Evolutionary conservation across 2,329 filamentous ascomycete species (phyloP).

Genomic region (Phaeosphaeriaceae sp.): DNA sequence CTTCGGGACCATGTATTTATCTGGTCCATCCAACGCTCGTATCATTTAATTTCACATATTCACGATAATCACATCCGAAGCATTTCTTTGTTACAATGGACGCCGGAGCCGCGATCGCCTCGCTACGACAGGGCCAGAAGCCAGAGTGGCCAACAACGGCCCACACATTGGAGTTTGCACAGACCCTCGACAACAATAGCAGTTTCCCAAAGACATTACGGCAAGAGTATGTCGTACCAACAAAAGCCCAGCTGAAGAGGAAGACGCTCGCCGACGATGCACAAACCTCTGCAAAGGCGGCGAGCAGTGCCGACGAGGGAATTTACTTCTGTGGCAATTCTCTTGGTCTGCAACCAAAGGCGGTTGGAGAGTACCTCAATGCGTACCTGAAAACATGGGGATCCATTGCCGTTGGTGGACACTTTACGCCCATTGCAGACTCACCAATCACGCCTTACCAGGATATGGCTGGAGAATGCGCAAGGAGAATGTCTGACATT

Average conservation of each 20-base stretch:
- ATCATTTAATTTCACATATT: not conserved
- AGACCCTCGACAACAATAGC: conserved; percentile 34
- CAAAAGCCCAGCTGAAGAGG: conserved; percentile 72
- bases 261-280: conserved; percentile 55
- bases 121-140: conserved; percentile 39
- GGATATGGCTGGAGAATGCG: conserved; percentile 76
- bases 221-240: conserved; percentile 77
- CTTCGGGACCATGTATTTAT: not conserved
- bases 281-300: conserved; percentile 30
- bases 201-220: conserved; percentile 55
- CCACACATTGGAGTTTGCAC: conserved; percentile 32
- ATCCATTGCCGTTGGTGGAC: conserved; percentile 80
- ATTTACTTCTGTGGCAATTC: conserved; percentile 93
- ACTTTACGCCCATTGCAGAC: conserved; percentile 74
- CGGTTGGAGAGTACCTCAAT: conserved; percentile 69
- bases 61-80: not conserved
- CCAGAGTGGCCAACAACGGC: conserved; percentile 34
- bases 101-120: conserved; percentile 26
- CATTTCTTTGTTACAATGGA: conserved; percentile 27
- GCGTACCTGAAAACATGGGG: conserved; percentile 84
- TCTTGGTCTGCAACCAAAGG: conserved; percentile 79
- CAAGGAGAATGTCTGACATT: conserved; percentile 71
- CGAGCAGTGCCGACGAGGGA: conserved; percentile 52
- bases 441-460: conserved; percentile 77
- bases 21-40: not conserved